Evolutionary conservation across 805 yeast genomes (phyloP), one percentile per base, ranked within the genome.

Genomic region (Komagataella pastoris): DNA sequence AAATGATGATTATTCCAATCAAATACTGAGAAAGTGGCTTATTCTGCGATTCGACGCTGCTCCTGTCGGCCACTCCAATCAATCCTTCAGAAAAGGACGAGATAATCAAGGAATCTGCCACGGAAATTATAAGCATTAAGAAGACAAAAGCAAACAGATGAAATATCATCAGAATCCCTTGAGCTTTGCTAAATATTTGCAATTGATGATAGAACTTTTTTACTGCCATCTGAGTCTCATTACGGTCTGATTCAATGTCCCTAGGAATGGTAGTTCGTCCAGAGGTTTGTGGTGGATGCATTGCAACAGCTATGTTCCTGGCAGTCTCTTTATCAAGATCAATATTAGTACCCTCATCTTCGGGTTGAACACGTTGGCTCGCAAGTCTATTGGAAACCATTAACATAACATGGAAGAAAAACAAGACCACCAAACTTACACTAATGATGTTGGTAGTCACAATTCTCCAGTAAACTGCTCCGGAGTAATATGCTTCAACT

Each of bases 161-260:
- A 8, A 50, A 10, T 47, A 50, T 49, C 53, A 52, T 30, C 8
- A 30, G 4, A 30, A 30, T 30, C 14, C 40, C 40, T 10, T 30
- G 40, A 30, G 40, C 40, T 14, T 30, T 30, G 40, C 40, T 30
- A 5, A 30, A 30, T 30, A 30, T 30, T 30, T 8, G 40, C 14
- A 30, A 3, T 14, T 30, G 40, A 10, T 30, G 40, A 30, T 30
- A 10, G 14, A 30, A 30, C 14, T 30, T 30, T 8, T 30, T 30
- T 4, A 30, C 40, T 30, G 40, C 40, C 40, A 8, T 5, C 40
- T 30, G 40, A 30, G 40, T 30, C 14, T 30, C 40, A 14, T 30
- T n/a, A 10, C 40, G 12, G 40, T 10, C 14, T 30, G 40, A 30
- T 30, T 30, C 40, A 30, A 30, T 30, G 40, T 30, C 40, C 14